Evolutionary conservation across 805 yeast genomes (phyloP), one percentile per base, ranked within the genome.

Genomic region (Hanseniaspora osmophila): DNA sequence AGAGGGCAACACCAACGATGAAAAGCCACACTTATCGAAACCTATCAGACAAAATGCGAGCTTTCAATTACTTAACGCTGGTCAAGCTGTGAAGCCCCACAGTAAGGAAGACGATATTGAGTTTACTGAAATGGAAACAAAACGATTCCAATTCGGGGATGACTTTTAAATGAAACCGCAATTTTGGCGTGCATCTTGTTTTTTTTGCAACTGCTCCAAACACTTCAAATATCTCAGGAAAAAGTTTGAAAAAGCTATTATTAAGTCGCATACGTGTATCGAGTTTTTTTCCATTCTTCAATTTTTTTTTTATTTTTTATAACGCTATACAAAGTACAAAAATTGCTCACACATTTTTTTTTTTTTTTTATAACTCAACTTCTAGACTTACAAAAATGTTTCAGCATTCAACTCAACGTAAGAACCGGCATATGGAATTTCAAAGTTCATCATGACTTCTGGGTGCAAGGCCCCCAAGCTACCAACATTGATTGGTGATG

Each of bases 401-500:
- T 87, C 92, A 45, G 92, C 78, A 59, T 90, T 82, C 50, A 92
- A 72, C 70, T 92, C 99, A 49, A 88, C 90, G 47, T 81, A 73
- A 30, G 95, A 82, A 47, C 88, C 94, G 55, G 96, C 96, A 57
- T 80, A 85, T 44, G 96, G 95, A 51, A 92, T 76, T 53, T 87
- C 96, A 59, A 88, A 92, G 58, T 74, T 69, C 50, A 73, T 73
- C 72, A 90, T 72, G 44, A 92, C 98, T 60, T 81, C 86, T 33
- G 99, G 99, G 64, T 92, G 99, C 56, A 92, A 71, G 48, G 87
- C 96, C 65, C 99, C 99, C 54, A 92, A 70, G 41, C 78, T 68
- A 52, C 99, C 99, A 56, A 88, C 73, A 47, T 67, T 72, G 54
- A 71, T 63, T 13, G 72, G 74, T 37, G 72, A 68, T 32, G 65